Conservation (phyloP, 768 basidiomycete genomes). For the Podaxis sp. region DNA sequence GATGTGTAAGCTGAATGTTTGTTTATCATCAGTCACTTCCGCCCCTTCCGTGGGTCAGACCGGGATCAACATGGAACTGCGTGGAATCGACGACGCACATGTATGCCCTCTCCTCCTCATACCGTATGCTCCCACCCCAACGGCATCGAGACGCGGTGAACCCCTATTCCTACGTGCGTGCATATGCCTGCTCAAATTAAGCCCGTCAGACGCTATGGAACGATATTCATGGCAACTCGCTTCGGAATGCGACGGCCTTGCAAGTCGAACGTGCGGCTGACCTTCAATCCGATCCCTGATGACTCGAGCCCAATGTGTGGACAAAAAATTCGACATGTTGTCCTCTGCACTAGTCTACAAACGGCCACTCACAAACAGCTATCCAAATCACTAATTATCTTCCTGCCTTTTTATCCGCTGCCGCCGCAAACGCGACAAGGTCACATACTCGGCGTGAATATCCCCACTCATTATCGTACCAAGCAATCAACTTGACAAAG, state of each 20-base stretch:
- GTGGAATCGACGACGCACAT: not conserved
- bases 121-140: not conserved
- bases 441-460: slow-evolving; percentile 90
- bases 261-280: not conserved
- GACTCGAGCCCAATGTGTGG: not conserved
- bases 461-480: slow-evolving; percentile 93
- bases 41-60: not conserved
- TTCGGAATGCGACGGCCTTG: not conserved
- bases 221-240: not conserved
- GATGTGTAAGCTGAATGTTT: not conserved
- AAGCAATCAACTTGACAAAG: slow-evolving; percentile 93
- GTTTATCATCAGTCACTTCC: not conserved
- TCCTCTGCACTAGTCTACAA: not conserved
- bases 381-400: slow-evolving; percentile 4
- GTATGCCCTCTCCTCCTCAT: not conserved
- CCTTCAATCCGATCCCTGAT: not conserved
- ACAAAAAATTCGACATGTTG: not conserved
- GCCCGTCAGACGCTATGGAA: not conserved
- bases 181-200: too few relatives aligned
- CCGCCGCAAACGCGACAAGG: slow-evolving; percentile 74
- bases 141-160: too few relatives aligned
- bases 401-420: slow-evolving; percentile 28
- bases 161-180: too few relatives aligned
- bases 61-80: not conserved
- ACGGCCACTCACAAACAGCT: not conserved